Base-by-base conservation (phyloP, 805 yeast species). In the Wickerhamiella galacta region DNA sequence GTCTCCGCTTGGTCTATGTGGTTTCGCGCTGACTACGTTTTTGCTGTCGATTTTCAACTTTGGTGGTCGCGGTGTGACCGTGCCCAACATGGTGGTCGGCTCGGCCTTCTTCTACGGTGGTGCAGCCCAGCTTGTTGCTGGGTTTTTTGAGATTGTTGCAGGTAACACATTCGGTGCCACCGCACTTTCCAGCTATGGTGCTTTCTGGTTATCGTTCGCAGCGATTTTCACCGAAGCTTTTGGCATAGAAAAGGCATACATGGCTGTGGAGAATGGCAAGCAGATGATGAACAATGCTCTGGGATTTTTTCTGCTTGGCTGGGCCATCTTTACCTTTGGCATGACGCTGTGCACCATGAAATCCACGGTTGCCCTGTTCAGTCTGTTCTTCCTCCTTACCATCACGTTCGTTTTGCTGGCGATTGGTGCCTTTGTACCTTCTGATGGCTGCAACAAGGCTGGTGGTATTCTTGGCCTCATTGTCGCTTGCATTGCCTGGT, bases 111-210 rank as follows among this genome's bases (percentile, higher is more conserved):
- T 72, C 47, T 73, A 73, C 40, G 81, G 80, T 33, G 80, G 80
- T 10, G 45, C 63, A 3, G 60, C 64, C 20, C 79, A 73, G 53
- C 45, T 72, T 16, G 51, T 67, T 20, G 77, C 77, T 12, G 80
- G 80, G 16, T 58, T 71, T 54, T 72, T 75, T 76, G 78, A 72
- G 49, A 59, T 71, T 41, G 68, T 69, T 3, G 47, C 66, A 28
- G 78, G 71, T 34, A 73, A 74, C 53, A 68, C 76, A 15, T 74
- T 74, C 55, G 80, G 75, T 56, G 75, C 71, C 36, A 64, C 73
- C 9, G 77, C 78, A 2, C 57, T 74, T 34, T 49, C 66, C 29
- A 67, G 75, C 3, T 73, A 61, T 43, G 83, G 83, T 32, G 76
- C 74, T 3, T 76, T 75, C 52, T 75, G 83, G 83, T 48, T 74